phyloP scores from a whole-genome alignment of 306 rosid genomes.

The Cucurbita ficifolia region DNA sequence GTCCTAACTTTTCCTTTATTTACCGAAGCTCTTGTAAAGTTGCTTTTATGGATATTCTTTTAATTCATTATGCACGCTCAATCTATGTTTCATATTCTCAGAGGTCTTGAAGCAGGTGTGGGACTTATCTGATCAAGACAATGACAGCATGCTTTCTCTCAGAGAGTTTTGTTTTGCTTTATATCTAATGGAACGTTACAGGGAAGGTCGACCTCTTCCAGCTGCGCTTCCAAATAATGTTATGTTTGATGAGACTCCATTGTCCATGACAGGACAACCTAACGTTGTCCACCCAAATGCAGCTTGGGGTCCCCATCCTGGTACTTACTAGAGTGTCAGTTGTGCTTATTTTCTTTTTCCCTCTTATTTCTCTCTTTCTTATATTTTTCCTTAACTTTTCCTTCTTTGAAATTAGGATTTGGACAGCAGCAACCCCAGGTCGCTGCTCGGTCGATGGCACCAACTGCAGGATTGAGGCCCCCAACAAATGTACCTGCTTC shows the following conservation, averaged over 20 bases:
- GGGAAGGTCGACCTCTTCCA: conserved; percentile 89
- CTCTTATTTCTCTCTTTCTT: background rate
- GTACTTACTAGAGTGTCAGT: conserved; percentile 14
- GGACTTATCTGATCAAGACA: conserved; percentile 98
- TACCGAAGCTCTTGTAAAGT: background rate
- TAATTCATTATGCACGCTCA: conserved; percentile 5
- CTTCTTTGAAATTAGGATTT: conserved; percentile 35
- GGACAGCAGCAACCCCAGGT: conserved; percentile 57
- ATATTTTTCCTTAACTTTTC: background rate
- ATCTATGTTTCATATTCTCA: conserved; percentile 30
- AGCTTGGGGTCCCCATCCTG: conserved; percentile 53
- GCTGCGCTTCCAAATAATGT: conserved; percentile 57
- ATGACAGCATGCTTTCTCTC: conserved; percentile 95
- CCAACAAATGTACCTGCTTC: conserved; percentile 26
- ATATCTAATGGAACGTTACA: conserved; percentile 85
- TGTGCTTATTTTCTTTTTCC: conserved; percentile 6
- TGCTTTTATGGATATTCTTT: conserved; percentile 3
- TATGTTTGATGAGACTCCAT: conserved; percentile 57
- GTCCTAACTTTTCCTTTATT: background rate
- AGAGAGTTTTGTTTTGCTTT: conserved; percentile 89
- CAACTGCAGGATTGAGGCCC: conserved; percentile 40
- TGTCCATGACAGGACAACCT: conserved; percentile 74
- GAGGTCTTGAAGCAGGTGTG: conserved; percentile 97
- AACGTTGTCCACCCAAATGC: conserved; percentile 43
- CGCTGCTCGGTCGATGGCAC: conserved; percentile 36